Evolutionary conservation across 495 filamentous ascomycete genomes (phyloP), one percentile per base, ranked within the genome.

Genomic region (Rusavskia elegans): DNA sequence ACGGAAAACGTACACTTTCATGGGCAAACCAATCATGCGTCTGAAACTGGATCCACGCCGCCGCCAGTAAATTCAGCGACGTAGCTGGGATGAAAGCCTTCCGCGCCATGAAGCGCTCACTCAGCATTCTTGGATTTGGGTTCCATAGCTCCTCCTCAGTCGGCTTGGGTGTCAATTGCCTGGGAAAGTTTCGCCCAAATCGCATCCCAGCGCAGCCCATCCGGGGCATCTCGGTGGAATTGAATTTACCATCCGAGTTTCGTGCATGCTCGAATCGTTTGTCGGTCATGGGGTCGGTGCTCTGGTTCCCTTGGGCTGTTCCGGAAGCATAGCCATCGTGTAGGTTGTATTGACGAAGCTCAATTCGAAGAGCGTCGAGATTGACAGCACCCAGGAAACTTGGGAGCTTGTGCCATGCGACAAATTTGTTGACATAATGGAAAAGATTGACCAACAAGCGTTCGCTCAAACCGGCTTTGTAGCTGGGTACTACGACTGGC

Each of bases 21-120:
- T 72, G 66, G 27, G 56, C 53, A 27, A 65, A 60, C 68, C 69
- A 70, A 50, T 71, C 68, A 48, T 70, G 68, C 6, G 61, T 59
- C 49, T 72, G 69, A 52, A 72, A 72, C 55, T 72, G 69, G 29
- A 72, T 72, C 69, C 69, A 72, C 0, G 68, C 68, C 3, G 69
- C 69, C 2, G 69, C 69, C 14, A 72, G 58, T 45, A 72, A 38
- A 56, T 72, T 72, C 30, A 72, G 37, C 11, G 58, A 65, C 5
- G 67, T 70, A 16, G 69, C 69, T 0, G 68, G 69, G 14, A 64
- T 65, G 57, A 72, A 71, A 0, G 56, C 59, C 5, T 63, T 59
- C 9, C 68, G 52, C 1, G 56, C 60, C 54, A 72, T 48, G 32
- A 72, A 61, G 44, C 55, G 49, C 37, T 71, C 58, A 45, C 63